phyloP scores from a whole-genome alignment of 208 protist species.

The Phytomonas sp. region DNA sequence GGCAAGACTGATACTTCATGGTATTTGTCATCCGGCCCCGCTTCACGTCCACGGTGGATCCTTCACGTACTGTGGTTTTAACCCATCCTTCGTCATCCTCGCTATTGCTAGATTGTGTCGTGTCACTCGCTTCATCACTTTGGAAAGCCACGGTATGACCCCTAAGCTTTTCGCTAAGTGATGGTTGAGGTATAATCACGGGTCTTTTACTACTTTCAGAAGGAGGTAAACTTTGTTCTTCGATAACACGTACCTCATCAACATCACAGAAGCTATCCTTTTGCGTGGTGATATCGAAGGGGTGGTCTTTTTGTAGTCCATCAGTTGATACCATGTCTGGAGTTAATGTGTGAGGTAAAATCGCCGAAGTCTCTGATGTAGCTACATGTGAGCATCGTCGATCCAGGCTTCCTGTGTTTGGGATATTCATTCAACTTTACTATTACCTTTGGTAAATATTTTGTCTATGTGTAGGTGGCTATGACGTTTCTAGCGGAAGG shows the following conservation, averaged over 20 bases:
- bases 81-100: neutral
- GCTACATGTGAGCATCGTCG: neutral
- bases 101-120: neutral
- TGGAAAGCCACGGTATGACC: neutral
- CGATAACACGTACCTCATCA: neutral
- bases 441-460: neutral
- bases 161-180: neutral
- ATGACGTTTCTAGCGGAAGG: too few species aligned
- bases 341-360: neutral
- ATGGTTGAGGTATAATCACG: neutral
- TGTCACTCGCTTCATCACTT: neutral
- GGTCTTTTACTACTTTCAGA: neutral
- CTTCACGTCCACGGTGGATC: neutral
- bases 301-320: neutral
- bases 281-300: neutral
- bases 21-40: neutral
- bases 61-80: neutral
- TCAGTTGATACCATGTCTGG: neutral
- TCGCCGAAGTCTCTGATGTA: neutral
- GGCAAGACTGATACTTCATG: neutral
- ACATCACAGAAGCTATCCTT: neutral
- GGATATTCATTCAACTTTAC: neutral
- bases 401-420: neutral
- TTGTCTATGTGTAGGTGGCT: neutral
- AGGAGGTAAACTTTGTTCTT: neutral